Conservation (phyloP, 129 eudicot species). For the Tanacetum coccineum region DNA sequence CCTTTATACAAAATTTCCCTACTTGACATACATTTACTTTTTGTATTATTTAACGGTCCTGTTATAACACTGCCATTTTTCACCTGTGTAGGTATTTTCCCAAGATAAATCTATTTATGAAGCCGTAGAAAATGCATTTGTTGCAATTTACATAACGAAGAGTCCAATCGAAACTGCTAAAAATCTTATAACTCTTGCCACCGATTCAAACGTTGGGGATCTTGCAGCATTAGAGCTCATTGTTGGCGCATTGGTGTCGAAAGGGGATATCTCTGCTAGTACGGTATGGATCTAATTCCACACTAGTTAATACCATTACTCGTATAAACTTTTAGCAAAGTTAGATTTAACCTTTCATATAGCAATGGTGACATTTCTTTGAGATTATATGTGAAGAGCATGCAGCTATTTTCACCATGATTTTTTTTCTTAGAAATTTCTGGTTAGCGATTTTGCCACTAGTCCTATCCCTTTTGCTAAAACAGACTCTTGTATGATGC, state of each 20-base stretch:
- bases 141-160: conserved; percentile 76
- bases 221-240: conserved; percentile 89
- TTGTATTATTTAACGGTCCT: not conserved
- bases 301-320: not conserved
- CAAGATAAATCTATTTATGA: conserved; percentile 90
- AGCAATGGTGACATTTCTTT: not conserved
- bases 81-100: conserved; percentile 67
- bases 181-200: conserved; percentile 74
- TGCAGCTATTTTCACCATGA: not conserved
- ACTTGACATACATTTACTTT: not conserved
- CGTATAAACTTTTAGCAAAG: not conserved
- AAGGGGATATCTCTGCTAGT: conserved; percentile 74
- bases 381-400: not conserved
- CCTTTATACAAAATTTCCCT: not conserved
- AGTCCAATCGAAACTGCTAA: conserved; percentile 81
- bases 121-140: conserved; percentile 93
- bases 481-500: conserved; percentile 5
- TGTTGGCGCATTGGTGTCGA: conserved; percentile 72
- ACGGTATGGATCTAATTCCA: conserved; percentile 42
- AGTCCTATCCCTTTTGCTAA: not conserved
- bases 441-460: not conserved
- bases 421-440: not conserved
- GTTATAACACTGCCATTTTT: conserved; percentile 6
- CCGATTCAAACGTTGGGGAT: conserved; percentile 88
- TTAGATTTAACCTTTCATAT: not conserved